Percentiles rank a stretch among this genome's conserved stretches.
phyloP scores from a whole-genome alignment of 2,329 filamentous ascomycete genomes.

The Bertia moriformis region DNA sequence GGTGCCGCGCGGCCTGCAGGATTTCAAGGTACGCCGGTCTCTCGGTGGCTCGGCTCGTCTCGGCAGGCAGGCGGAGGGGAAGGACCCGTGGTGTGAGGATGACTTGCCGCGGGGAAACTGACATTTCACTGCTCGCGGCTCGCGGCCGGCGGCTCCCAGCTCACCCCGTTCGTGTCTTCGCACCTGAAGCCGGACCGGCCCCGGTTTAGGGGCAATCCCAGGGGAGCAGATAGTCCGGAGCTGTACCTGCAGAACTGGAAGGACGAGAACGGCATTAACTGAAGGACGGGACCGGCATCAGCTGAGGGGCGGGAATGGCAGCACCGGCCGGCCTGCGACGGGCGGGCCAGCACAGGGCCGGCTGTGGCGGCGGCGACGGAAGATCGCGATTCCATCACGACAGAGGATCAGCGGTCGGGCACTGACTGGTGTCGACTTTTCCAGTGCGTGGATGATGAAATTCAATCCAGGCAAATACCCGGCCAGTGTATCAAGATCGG shows the following conservation, averaged over 20 bases:
- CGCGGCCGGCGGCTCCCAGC: too few species aligned
- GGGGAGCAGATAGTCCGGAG: conserved; percentile 43
- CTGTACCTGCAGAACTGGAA: conserved; percentile 55
- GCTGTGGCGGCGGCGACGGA: not conserved
- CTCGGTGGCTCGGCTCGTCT: not conserved
- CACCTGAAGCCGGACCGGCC: not conserved
- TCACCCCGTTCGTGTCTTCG: not conserved
- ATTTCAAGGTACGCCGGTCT: conserved; percentile 33
- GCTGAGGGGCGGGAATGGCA: too few species aligned
- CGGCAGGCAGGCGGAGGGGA: not conserved
- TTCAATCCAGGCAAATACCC: too few species aligned
- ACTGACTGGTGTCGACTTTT: not conserved
- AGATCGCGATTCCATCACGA: not conserved
- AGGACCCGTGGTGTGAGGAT: too few species aligned
- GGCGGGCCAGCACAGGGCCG: not conserved
- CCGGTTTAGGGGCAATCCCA: not conserved
- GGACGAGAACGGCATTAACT: conserved; percentile 47
- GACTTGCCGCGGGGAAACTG: not conserved
- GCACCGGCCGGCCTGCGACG: too few species aligned
- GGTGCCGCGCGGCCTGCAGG: conserved; percentile 38
- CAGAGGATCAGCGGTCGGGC: not conserved
- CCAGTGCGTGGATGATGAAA: not conserved
- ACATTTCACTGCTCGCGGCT: not conserved
- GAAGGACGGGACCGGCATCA: too few species aligned
- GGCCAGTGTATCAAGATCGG: too few species aligned